A percentile compares a stretch with the other conserved stretches of the same genome.
These are phyloP conservation scores for Urtica urens DNA, from an alignment of 306 rosid genomes.

Conservation along the genomic window DNA sequence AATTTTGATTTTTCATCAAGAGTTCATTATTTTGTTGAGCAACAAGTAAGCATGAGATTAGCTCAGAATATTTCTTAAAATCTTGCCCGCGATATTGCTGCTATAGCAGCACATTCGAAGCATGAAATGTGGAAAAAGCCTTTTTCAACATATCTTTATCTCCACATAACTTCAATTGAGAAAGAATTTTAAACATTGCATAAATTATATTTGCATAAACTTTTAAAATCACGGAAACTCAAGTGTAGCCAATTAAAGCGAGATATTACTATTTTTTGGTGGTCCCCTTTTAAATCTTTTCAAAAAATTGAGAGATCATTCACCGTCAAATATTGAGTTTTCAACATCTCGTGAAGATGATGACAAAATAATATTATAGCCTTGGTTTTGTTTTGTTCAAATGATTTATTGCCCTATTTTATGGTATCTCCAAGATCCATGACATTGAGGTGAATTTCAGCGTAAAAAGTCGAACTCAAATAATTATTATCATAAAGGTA, in stretches of 20 bases:
- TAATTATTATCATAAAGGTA: too few relatives aligned
- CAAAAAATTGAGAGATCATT: too few relatives aligned
- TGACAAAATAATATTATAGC: neutral
- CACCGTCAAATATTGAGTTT: neutral
- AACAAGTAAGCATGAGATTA: neutral
- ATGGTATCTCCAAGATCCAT: too few relatives aligned
- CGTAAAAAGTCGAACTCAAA: too few relatives aligned
- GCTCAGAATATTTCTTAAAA: too few relatives aligned
- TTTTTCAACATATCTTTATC: neutral
- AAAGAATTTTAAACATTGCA: too few relatives aligned
- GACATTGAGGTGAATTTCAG: too few relatives aligned
- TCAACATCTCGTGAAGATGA: neutral
- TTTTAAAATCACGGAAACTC: neutral
- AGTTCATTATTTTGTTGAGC: neutral
- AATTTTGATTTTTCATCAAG: neutral
- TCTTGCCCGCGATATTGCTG: neutral
- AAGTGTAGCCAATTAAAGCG: neutral
- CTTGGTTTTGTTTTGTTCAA: neutral
- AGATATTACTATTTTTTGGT: neutral
- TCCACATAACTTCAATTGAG: neutral
- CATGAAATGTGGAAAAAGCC: neutral
- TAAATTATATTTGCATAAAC: neutral
- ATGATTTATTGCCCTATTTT: too few relatives aligned
- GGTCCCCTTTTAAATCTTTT: too few relatives aligned
- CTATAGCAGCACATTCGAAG: neutral